A percentile compares a stretch with the other conserved stretches of the same genome.
These are phyloP conservation scores for Stachybotrys echinatus DNA, from an alignment of 2,329 filamentous ascomycete species.

Conservation along the genomic window DNA sequence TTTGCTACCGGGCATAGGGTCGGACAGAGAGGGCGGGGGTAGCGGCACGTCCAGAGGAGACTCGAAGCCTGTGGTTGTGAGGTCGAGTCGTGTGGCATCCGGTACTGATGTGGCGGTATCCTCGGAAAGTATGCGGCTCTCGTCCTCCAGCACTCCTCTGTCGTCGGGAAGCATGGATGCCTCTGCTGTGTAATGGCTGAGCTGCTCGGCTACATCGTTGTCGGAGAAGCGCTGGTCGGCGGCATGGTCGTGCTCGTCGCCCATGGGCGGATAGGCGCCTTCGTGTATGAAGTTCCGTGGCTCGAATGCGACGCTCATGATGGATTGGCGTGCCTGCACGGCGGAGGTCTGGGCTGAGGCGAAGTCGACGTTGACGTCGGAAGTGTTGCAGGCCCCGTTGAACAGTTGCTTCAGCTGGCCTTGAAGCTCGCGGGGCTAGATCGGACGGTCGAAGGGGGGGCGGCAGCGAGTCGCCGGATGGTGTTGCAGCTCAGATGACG, in stretches of 20 bases:
- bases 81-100: constrained; percentile 32
- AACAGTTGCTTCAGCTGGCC: constrained; percentile 7
- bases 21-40: constrained; percentile 23
- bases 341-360: constrained; percentile 6
- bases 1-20: constrained; percentile 26
- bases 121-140: constrained; percentile 29
- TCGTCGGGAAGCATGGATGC: constrained; percentile 29
- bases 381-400: constrained; percentile 4
- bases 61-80: constrained; percentile 25
- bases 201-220: constrained; percentile 35
- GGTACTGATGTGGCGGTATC: constrained; percentile 28
- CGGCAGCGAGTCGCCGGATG: too few relatives aligned
- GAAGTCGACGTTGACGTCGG: constrained; percentile 9
- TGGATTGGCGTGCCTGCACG: constrained; percentile 11
- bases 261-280: constrained; percentile 41
- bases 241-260: constrained; percentile 36
- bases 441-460: too few relatives aligned
- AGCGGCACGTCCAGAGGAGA: constrained; percentile 27
- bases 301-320: constrained; percentile 49
- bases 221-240: constrained; percentile 36
- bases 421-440: too few relatives aligned
- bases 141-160: constrained; percentile 28
- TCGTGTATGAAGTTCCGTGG: constrained; percentile 43
- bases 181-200: constrained; percentile 37
- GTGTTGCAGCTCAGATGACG: too few relatives aligned